Evolutionary conservation across 805 yeast species (phyloP), one percentile per base, ranked within the genome.

Genomic region (Clavispora santaluciae): DNA sequence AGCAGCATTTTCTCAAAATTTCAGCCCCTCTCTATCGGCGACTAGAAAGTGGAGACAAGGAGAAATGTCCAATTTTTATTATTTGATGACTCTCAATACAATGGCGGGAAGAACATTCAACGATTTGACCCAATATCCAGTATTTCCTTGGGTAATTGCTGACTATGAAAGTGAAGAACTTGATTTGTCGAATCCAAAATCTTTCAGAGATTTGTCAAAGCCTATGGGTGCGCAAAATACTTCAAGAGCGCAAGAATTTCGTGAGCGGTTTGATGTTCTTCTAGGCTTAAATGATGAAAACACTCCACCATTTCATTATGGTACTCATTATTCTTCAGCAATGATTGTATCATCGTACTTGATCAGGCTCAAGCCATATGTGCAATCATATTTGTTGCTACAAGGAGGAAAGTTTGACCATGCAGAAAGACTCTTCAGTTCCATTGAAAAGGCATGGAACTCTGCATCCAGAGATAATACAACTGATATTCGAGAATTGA

Each of bases 341-440:
- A 89, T 88, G 96, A 87, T 88, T 55, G 95, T 87, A 2, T 75
- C 95, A 0, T 83, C 93, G 0, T 88, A 76, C 51, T 59, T 88
- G 48, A 86, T 88, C 28, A 68, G 96, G 36, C 51, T 88, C 20
- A 76, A 81, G 46, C 96, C 96, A 0, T 86, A 79, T 60, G 91
- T 84, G 2, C 86, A 84, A 39, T 82, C 95, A 0, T 87, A 84
- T 53, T 60, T 86, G 31, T 56, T 86, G 15, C 63, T 89, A 6
- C 96, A 88, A 66, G 96, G 93, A 10, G 95, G 95, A 0, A 81
- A 77, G 41, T 86, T 88, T 65, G 96, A 88, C 47, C 95, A 83
- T 53, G 91, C 95, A 0, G 96, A 88, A 55, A 62, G 96, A 40
- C 59, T 87, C 8, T 88, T 88, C 55, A 73, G 78, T 49, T 84